Conservation (phyloP, 2,329 filamentous ascomycete genomes). For the Tolypocladium paradoxum region DNA sequence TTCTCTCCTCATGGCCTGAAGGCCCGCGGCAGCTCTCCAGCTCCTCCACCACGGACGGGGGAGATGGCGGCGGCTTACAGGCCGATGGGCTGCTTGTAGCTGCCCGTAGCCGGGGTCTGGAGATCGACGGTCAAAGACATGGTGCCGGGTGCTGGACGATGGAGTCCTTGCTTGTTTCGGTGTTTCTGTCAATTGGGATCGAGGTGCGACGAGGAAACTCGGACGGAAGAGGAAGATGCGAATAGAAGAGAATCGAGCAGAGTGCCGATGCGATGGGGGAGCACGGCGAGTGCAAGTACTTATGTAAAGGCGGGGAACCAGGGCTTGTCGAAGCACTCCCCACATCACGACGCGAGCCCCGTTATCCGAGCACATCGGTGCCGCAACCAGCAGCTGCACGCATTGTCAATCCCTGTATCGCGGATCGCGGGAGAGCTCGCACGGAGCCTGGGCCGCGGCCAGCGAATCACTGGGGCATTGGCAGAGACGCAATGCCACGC, state of each 20-base stretch:
- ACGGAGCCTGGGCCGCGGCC: too few relatives aligned
- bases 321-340: background rate
- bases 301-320: background rate
- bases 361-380: too few relatives aligned
- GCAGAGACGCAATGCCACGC: too few relatives aligned
- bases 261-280: background rate
- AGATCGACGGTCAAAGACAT: slow-evolving; percentile 48
- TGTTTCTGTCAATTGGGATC: background rate
- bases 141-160: slow-evolving; percentile 7
- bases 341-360: too few relatives aligned
- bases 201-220: background rate
- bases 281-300: background rate
- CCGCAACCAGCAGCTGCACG: too few relatives aligned
- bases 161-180: background rate
- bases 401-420: too few relatives aligned
- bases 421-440: too few relatives aligned
- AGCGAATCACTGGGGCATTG: too few relatives aligned
- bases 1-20: too few relatives aligned
- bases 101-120: slow-evolving; percentile 55
- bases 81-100: slow-evolving; percentile 49
- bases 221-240: background rate
- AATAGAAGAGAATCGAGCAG: background rate
- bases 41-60: background rate
- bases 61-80: slow-evolving; percentile 33
- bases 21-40: too few relatives aligned